Percentiles rank a stretch among this genome's conserved stretches.
These are phyloP conservation scores for Berberis vulgaris DNA, from an alignment of 164 flowering plant species.

Conservation along the genomic window DNA sequence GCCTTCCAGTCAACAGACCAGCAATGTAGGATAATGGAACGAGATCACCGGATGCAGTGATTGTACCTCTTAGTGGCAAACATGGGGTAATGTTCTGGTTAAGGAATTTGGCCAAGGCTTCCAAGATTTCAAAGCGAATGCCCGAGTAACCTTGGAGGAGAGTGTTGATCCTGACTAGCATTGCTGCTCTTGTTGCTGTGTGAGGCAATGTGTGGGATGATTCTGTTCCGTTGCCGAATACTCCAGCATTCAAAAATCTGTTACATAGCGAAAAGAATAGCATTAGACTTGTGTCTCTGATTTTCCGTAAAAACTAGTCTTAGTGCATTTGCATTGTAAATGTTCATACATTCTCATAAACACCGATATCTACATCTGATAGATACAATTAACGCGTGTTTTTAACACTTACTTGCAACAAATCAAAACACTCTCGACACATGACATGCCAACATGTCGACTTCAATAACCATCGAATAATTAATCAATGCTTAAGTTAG, in stretches of 20 bases:
- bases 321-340: too few species aligned
- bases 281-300: too few species aligned
- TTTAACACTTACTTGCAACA: too few species aligned
- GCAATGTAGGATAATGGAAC: conserved; percentile 65
- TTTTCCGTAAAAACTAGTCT: too few species aligned
- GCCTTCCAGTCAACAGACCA: conserved; percentile 52
- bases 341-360: too few species aligned
- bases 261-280: neutral
- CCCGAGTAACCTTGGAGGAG: conserved; percentile 71
- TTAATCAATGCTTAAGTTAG: too few species aligned
- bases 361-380: too few species aligned
- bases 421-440: too few species aligned
- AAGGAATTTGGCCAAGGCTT: conserved; percentile 44
- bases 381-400: too few species aligned
- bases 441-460: too few species aligned
- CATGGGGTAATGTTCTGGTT: conserved; percentile 51
- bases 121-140: conserved; percentile 56
- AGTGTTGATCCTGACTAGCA: conserved; percentile 60
- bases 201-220: conserved; percentile 38
- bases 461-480: too few species aligned
- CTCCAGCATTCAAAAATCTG: conserved; percentile 63
- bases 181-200: conserved; percentile 52
- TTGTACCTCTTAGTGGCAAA: conserved; percentile 53
- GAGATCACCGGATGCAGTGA: conserved; percentile 59
- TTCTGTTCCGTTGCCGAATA: conserved; percentile 46